phyloP scores from a whole-genome alignment of 768 basidiomycete species.

The Phaffia tasmanica region DNA sequence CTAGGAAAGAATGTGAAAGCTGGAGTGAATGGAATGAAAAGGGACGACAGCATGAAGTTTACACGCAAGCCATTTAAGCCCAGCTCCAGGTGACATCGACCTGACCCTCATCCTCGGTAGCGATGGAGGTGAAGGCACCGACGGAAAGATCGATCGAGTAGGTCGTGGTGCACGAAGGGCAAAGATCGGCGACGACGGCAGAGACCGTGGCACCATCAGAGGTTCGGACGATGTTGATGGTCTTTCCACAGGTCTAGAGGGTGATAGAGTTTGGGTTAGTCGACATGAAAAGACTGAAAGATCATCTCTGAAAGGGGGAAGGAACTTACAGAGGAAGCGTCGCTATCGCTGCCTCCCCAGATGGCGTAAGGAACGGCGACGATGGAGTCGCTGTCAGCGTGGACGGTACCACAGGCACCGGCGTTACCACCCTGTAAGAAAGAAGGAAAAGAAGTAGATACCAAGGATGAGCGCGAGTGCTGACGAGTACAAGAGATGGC shows the following conservation, averaged over 20 bases:
- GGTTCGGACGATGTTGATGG: not conserved
- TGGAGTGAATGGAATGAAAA: not conserved
- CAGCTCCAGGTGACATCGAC: constrained; percentile 35
- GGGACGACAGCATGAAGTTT: not conserved
- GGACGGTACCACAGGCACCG: constrained; percentile 54
- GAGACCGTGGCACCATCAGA: constrained; percentile 49
- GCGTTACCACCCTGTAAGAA: constrained; percentile 17
- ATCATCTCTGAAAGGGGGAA: not conserved
- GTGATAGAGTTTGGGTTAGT: not conserved
- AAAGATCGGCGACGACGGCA: constrained; percentile 56
- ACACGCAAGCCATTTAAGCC: constrained; percentile 1
- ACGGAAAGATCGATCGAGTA: constrained; percentile 41
- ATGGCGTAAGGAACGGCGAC: constrained; percentile 44
- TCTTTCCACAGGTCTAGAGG: not conserved
- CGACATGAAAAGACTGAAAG: too few species aligned
- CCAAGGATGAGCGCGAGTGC: too few species aligned
- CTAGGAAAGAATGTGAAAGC: not conserved
- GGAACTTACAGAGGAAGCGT: constrained; percentile 39
- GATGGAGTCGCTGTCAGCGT: constrained; percentile 46
- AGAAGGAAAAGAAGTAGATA: too few species aligned
- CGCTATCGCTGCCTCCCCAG: constrained; percentile 45
- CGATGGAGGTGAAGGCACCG: constrained; percentile 55
- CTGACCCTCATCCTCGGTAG: constrained; percentile 43
- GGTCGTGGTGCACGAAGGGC: constrained; percentile 57
- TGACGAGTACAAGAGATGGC: constrained; percentile 32